Base-by-base conservation (phyloP, 768 basidiomycete species). In the Pisolithus tinctorius region DNA sequence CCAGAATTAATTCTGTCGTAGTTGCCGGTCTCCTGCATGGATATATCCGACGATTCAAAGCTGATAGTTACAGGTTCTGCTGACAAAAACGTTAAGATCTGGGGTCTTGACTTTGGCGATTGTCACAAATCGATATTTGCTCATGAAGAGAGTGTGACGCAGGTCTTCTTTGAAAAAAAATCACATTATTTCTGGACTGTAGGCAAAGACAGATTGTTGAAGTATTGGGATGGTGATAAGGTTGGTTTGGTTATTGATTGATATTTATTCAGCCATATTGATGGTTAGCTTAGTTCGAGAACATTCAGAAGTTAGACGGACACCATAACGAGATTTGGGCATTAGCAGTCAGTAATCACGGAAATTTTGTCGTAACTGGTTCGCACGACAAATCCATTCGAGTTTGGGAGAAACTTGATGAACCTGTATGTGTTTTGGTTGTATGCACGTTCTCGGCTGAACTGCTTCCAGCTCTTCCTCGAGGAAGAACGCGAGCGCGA, bases 221-320 rank as follows among this genome's bases (percentile, higher is more conserved):
- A 98, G 66, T 98, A 98, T 65, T 99, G 96, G 96, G 96, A 99
- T 60, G 95, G 93, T 16, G 96, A 99, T 71, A 98, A 96, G 82
- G 93, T 88, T 56, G 4, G 29, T 9, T 39, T n/a, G 31, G 44
- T 20, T 50, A 31, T 16, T 1, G 45, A 16, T 31, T 30, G 39
- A 34, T 45, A 14, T 1, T 42, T 5, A 42, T 23, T 47, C 8
- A 25, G 2, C 6, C 6, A 30, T 41, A 10, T 30, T 27, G 25
- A 27, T 27, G 43, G 23, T 44, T 7, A 9, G 54, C 27, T 10
- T 61, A 95, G 93, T 99, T 98, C 59, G 93, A 98, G 71, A 86
- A 87, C 59, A 97, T 98, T 46, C 96, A 99, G 63, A 95, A 87
- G 66, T 78, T 98, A 7, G 87, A 93, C 44, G 96, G 96, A 0